Base-by-base conservation (phyloP, 306 rosid genomes). In the Medicago arabica region DNA sequence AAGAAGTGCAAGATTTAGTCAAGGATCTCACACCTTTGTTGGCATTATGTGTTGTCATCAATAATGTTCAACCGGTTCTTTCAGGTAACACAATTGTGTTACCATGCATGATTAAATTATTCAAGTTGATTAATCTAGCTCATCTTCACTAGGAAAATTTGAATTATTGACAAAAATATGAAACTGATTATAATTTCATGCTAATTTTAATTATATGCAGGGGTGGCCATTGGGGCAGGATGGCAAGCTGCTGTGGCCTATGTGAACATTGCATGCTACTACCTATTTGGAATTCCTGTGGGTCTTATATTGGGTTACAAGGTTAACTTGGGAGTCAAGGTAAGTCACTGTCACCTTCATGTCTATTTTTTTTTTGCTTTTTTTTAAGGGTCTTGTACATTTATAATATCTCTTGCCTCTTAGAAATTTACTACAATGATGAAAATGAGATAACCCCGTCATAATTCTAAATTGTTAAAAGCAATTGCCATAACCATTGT, bases 201-300 rank as follows among this genome's bases (percentile, higher is more conserved):
- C 40, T 87, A 23, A 23, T 23, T 14, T 53, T 16, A n/a, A 25
- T 28, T 59, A 14, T 57, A 0, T 64, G 53, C 46, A 89, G 94
- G 97, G 23, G 97, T 91, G 2, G 97, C 96, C 17, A 78, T 92
- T 69, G 97, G 97, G 39, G 97, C 97, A 0, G 97, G 96, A 44
- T 92, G 97, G 96, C 97, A 92, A 59, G 80, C 91, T 53, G 10
- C 15, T 18, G 96, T 92, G 23, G 96, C 93, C 7, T 92, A 89
- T 71, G 90, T 92, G 7, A 92, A 89, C 83, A 13, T 88, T 19
- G 89, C 69, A 0, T 92, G 91, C 70, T 89, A 89, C 78, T 88
- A 92, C 57, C 8, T 84, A 6, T 62, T 92, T 65, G 96, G 97
- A 34, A 57, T 92, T 38, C 97, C 97, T 4, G 4, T 89, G 71